A percentile compares a stretch with the other conserved stretches of the same genome.
Evolutionary conservation across 305 asterid genomes (phyloP).

Genomic region (Fraxinus xanthoxyloides): DNA sequence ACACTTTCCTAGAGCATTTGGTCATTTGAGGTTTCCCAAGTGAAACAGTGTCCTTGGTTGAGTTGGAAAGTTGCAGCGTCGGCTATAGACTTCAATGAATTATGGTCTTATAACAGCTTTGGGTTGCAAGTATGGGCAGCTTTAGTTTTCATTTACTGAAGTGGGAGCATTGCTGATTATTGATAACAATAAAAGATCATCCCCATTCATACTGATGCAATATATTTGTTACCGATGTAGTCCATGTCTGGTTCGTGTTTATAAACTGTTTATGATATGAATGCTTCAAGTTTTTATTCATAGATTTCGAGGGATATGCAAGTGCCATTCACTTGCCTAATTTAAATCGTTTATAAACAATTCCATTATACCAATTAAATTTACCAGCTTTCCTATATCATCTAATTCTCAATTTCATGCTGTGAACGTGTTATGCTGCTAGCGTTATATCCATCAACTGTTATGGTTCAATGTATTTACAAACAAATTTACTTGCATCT

Average conservation of each 20-base stretch:
- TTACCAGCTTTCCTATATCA: neutral
- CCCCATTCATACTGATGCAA: neutral
- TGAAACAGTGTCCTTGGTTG: neutral
- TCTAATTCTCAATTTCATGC: neutral
- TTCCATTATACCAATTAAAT: neutral
- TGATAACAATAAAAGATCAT: neutral
- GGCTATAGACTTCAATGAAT: neutral
- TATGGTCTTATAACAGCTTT: neutral
- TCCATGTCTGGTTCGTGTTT: too few species aligned
- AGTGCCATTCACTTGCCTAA: neutral
- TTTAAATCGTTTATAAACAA: too few species aligned
- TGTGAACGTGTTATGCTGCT: neutral
- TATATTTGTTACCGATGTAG: neutral
- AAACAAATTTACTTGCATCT: neutral
- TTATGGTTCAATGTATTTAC: neutral
- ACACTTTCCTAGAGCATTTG: neutral
- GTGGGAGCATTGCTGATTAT: neutral
- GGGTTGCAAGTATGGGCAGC: neutral
- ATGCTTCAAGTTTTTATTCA: too few species aligned
- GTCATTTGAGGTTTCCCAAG: neutral
- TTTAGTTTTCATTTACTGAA: neutral
- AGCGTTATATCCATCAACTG: neutral
- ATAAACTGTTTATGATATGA: too few species aligned
- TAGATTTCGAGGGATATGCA: neutral
- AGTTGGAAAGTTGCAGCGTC: neutral